Conservation (phyloP, 164 flowering plant genomes). For the Stephania yunnanensis region DNA sequence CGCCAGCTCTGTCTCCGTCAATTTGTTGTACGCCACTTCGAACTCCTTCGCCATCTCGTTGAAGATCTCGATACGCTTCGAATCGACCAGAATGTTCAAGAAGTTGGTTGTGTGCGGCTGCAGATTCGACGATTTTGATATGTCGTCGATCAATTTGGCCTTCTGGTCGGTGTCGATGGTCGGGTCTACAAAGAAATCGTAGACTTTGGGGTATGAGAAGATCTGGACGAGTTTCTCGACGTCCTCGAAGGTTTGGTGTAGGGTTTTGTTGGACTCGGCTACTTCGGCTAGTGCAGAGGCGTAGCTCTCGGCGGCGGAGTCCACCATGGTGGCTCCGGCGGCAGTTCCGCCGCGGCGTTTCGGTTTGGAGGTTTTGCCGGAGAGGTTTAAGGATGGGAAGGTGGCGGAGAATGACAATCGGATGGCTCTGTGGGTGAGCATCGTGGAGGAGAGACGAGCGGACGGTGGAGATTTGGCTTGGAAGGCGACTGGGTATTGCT, state of each 20-base stretch:
- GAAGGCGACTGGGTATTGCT: slow-evolving; percentile 37
- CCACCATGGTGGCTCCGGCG: slow-evolving; percentile 41
- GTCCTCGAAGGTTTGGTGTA: slow-evolving; percentile 60
- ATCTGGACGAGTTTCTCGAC: slow-evolving; percentile 55
- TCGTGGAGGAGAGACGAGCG: slow-evolving; percentile 3
- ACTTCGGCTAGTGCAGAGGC: slow-evolving; percentile 75
- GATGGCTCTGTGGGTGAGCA: slow-evolving; percentile 14
- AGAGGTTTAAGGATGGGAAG: slow-evolving; percentile 23
- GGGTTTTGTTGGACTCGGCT: slow-evolving; percentile 50
- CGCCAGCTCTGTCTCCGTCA: slow-evolving; percentile 79
- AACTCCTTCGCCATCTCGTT: slow-evolving; percentile 66
- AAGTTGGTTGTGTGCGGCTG: slow-evolving; percentile 61
- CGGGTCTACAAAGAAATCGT: slow-evolving; percentile 57
- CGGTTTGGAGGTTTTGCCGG: slow-evolving; percentile 18
- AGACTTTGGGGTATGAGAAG: slow-evolving; percentile 41
- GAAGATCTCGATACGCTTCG: slow-evolving; percentile 48
- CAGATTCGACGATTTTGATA: slow-evolving; percentile 27
- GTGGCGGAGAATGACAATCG: slow-evolving; percentile 42
- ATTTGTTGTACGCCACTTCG: slow-evolving; percentile 53
- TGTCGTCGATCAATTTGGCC: slow-evolving; percentile 43
- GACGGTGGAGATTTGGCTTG: slow-evolving; percentile 30
- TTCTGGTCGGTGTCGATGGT: slow-evolving; percentile 43
- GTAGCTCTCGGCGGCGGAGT: slow-evolving; percentile 60
- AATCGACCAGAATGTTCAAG: slow-evolving; percentile 64
- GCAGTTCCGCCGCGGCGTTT: slow-evolving; percentile 16